Evolutionary conservation across 2,329 filamentous ascomycete genomes (phyloP), one percentile per base, ranked within the genome.

Genomic region (Parascedosporium putredinis): DNA sequence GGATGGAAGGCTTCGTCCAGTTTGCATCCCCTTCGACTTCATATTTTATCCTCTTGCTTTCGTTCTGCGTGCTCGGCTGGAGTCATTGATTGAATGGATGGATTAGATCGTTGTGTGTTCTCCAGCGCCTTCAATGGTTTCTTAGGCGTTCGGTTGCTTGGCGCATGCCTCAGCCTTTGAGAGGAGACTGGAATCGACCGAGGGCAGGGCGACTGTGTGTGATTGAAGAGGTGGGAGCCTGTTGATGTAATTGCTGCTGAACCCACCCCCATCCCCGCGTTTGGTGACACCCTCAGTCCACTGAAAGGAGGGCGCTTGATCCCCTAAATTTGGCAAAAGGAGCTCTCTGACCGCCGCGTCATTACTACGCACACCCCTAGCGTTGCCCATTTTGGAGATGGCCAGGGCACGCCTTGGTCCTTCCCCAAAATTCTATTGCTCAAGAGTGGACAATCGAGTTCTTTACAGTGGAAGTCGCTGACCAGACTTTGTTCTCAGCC

Each of bases 181-280:
- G n/a, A n/a, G n/a, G n/a, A n/a, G n/a, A n/a, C n/a, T n/a, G n/a
- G n/a, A 48, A 23, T 22, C 38, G 18, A 12, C 20, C 16, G 20
- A 42, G 38, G 38, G 38, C n/a, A n/a, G n/a, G n/a, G n/a, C n/a
- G n/a, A n/a, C 23, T n/a, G 9, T 9, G 29, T 23, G n/a, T 38
- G 22, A 33, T n/a, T 12, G 18, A 14, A n/a, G 12, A 23, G 29
- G 31, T 47, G 38, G 50, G 34, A 44, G 38, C 36, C 45, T 51
- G n/a, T n/a, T n/a, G 45, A 51, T 51, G 50, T 51, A 52, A 49
- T 52, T 20, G 23, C 22, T 52, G 24, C 36, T 52, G 14, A n/a
- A 25, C n/a, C 22, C 50, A 52, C 50, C 27, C 50, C 50, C 46
- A 47, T 45, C 50, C 50, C 50, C 50, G 45, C 49, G 33, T 52